Evolutionary conservation across 257 asterid genomes (phyloP).

Genomic region (Lycium ferocissimum): DNA sequence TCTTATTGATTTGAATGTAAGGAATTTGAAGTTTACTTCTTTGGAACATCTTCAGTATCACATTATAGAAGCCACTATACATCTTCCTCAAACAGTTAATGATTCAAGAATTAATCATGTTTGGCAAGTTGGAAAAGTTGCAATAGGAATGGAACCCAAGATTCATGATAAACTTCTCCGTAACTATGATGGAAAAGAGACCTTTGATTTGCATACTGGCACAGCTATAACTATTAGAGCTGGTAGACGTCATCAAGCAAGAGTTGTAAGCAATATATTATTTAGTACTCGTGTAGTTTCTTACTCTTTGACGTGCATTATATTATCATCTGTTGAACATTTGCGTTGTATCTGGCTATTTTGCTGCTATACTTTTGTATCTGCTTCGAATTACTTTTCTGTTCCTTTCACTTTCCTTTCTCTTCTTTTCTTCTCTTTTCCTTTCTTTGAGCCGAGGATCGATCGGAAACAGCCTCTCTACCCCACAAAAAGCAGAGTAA

Average conservation of each 20-base stretch:
- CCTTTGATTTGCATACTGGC: conserved; percentile 45
- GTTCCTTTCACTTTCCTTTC: no score
- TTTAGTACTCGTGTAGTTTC: no score
- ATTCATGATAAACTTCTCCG: conserved; percentile 49
- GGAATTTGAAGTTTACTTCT: conserved; percentile 23
- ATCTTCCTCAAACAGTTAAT: conserved; percentile 44
- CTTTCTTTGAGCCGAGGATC: no score
- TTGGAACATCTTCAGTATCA: background rate
- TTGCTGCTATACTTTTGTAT: no score
- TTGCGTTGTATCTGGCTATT: no score
- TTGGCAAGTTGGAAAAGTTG: conserved; percentile 58
- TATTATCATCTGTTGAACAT: no score
- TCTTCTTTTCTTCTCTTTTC: no score
- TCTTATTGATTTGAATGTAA: conserved; percentile 38
- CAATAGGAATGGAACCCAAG: conserved; percentile 38
- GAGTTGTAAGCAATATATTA: conserved; percentile 58
- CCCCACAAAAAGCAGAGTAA: no score
- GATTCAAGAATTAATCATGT: conserved; percentile 45
- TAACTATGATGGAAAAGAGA: conserved; percentile 45
- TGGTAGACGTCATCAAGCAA: conserved; percentile 37
- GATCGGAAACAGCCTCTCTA: no score
- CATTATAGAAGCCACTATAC: conserved; percentile 46
- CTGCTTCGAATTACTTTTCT: no score
- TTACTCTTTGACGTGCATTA: no score
- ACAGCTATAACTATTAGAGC: background rate